Evolutionary conservation across 257 asterid genomes (phyloP).

Genomic region (Petrea volubilis): DNA sequence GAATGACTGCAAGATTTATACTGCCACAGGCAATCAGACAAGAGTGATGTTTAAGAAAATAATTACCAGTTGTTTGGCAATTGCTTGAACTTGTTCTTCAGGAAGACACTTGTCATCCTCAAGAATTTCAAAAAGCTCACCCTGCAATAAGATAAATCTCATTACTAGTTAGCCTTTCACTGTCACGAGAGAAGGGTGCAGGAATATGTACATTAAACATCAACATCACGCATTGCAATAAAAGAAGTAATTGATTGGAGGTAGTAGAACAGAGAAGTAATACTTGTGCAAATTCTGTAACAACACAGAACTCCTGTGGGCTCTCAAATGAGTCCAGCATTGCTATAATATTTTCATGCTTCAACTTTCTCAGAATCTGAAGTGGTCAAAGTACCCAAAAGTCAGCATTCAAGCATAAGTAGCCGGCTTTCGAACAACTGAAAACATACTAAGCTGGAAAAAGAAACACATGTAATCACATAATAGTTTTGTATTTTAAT

Average conservation of each 20-base stretch:
- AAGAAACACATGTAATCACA: neutral
- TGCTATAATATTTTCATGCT: conserved; percentile 91
- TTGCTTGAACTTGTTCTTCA: conserved; percentile 98
- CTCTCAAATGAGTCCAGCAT: conserved; percentile 97
- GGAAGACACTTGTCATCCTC: conserved; percentile 99
- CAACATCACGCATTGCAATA: neutral
- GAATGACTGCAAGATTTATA: neutral
- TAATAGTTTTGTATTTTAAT: neutral
- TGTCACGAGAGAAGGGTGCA: neutral
- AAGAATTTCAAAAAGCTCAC: conserved; percentile 95
- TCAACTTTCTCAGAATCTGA: conserved; percentile 92
- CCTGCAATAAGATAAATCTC: conserved; percentile 51
- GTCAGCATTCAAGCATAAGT: conserved; percentile 14
- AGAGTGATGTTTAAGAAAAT: conserved; percentile 12
- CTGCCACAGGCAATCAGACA: conserved; percentile 2
- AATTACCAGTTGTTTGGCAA: conserved; percentile 93
- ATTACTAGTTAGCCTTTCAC: conserved; percentile 18
- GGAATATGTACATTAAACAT: neutral
- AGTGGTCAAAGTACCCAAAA: conserved; percentile 21
- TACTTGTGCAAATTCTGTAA: conserved; percentile 95
- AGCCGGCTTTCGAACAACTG: neutral
- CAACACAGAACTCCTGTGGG: conserved; percentile 97
- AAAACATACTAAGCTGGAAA: neutral
- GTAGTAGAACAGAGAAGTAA: conserved; percentile 9
- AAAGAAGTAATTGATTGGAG: conserved; percentile 11